Conservation (phyloP, 2,329 filamentous ascomycete genomes). For the Cladosporium colombiae region DNA sequence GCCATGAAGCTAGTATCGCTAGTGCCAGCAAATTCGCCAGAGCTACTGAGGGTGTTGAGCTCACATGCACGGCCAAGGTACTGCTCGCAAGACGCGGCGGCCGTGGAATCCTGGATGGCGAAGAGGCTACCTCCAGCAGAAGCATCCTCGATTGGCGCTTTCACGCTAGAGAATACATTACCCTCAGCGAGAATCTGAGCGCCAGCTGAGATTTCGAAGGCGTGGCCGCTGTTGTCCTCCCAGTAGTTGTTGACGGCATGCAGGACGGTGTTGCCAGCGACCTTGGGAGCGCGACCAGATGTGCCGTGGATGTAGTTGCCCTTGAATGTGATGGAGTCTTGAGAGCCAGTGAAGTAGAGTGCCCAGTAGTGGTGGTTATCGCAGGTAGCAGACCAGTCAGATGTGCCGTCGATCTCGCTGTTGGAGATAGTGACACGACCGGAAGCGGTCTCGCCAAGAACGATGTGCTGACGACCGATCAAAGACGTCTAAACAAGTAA, state of each 20-base stretch:
- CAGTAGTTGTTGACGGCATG: slow-evolving; percentile 66
- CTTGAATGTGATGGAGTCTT: slow-evolving; percentile 60
- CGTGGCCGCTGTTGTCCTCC: slow-evolving; percentile 56
- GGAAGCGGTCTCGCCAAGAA: slow-evolving; percentile 56
- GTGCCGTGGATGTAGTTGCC: slow-evolving; percentile 63
- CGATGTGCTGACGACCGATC: slow-evolving; percentile 62
- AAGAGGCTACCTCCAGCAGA: slow-evolving; percentile 44
- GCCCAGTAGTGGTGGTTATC: slow-evolving; percentile 63
- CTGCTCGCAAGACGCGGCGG: slow-evolving; percentile 21
- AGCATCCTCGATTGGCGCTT: slow-evolving; percentile 41
- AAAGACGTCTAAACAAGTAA: no score
- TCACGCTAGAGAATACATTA: slow-evolving; percentile 59
- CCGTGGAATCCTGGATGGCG: slow-evolving; percentile 28
- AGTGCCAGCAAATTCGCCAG: slow-evolving; percentile 25
- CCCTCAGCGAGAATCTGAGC: slow-evolving; percentile 56
- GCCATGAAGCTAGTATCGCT: slow-evolving; percentile 51
- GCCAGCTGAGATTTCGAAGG: slow-evolving; percentile 53
- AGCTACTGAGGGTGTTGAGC: slow-evolving; percentile 44
- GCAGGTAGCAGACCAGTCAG: slow-evolving; percentile 58
- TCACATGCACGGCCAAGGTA: slow-evolving; percentile 53
- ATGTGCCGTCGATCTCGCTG: slow-evolving; percentile 58
- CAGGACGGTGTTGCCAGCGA: slow-evolving; percentile 57
- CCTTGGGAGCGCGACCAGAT: slow-evolving; percentile 59
- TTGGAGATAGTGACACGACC: slow-evolving; percentile 63
- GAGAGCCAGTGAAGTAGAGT: slow-evolving; percentile 58